phyloP scores from a whole-genome alignment of 352 stramenopile genomes.

The Phytopythium litorale region DNA sequence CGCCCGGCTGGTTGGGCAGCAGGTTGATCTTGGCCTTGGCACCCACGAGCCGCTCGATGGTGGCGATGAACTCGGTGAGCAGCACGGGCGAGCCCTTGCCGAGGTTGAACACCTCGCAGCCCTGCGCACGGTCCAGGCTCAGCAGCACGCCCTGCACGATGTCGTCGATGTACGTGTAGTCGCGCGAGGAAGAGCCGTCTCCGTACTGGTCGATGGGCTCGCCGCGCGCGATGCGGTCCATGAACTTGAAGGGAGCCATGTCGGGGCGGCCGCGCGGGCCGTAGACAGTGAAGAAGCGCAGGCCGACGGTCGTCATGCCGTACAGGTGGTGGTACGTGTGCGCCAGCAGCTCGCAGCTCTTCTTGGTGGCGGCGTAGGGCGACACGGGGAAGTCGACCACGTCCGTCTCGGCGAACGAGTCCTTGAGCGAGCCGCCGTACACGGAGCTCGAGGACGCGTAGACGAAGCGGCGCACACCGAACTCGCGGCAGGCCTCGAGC shows the following conservation, averaged over 20 bases:
- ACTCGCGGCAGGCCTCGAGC: slow-evolving; percentile 90
- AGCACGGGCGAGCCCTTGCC: slow-evolving; percentile 91
- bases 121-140: slow-evolving; percentile 55
- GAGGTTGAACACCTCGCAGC: slow-evolving; percentile 97
- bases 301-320: slow-evolving; percentile 90
- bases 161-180: slow-evolving; percentile 99
- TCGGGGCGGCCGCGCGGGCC: slow-evolving; percentile 94
- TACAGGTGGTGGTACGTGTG: slow-evolving; percentile 98
- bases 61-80: slow-evolving; percentile 93
- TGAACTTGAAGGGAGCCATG: slow-evolving; percentile 99
- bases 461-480: slow-evolving; percentile 93
- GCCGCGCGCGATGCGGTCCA: slow-evolving; percentile 91
- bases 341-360: slow-evolving; percentile 95
- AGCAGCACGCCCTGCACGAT: slow-evolving; percentile 95
- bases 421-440: slow-evolving; percentile 92
- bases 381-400: slow-evolving; percentile 93
- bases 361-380: slow-evolving; percentile 98
- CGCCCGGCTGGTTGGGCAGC: slow-evolving; percentile 93
- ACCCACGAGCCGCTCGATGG: slow-evolving; percentile 92
- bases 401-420: slow-evolving; percentile 89
- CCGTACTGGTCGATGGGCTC: slow-evolving; percentile 96
- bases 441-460: slow-evolving; percentile 95
- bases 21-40: slow-evolving; percentile 94
- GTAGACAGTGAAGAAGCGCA: slow-evolving; percentile 99
- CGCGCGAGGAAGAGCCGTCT: slow-evolving; percentile 91